Base-by-base conservation (phyloP, 2,329 filamentous ascomycete genomes). In the Fusarium transvaalense region DNA sequence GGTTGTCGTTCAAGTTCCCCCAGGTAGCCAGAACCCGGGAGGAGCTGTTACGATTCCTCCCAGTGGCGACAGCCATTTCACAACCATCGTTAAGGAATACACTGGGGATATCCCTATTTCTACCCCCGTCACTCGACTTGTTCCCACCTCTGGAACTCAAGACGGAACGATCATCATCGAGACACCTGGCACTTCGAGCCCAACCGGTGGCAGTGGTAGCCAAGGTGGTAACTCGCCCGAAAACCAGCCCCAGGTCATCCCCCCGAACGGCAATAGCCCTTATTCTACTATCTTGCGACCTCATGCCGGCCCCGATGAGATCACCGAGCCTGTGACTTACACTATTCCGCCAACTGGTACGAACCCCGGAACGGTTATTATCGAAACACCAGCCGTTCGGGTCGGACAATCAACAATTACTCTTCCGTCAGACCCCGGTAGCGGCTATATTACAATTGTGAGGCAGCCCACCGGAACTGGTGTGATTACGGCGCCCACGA, bases 81-180 rank as follows among this genome's bases (percentile, higher is more conserved):
- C 61, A 5, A 69, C 66, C 4, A 59, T 69, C n/a, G 23, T 69
- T 13, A 42, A 61, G 17, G 56, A 69, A 29, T 53, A 69, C 19
- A 50, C 52, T 10, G 66, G 66, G n/a, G 13, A 50, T 17, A 45
- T 35, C 6, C 52, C 50, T 6, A 69, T 69, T 15, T 58, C 66
- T 7, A 67, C 66, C 13, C 55, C 66, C 2, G 35, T 69, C 4
- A 69, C 66, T 7, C 69, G 51, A 13, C 41, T 69, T n/a, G 45
- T 69, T 19, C 66, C 66, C 5, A 48, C 61, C 10, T 63, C 66
- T 6, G 61, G 61, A 32, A 47, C 37, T 4, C 52, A 59, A 10
- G 52, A 66, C 10, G 66, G 66, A 52, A 69, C 66, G 3, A 69
- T 69, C 23, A 50, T 69, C 10, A 69, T 69, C 15, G 66, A 69